These are phyloP conservation scores for Trichosporon sp. DNA, from an alignment of 1,284 basidiomycete species.

Conservation along the genomic window DNA sequence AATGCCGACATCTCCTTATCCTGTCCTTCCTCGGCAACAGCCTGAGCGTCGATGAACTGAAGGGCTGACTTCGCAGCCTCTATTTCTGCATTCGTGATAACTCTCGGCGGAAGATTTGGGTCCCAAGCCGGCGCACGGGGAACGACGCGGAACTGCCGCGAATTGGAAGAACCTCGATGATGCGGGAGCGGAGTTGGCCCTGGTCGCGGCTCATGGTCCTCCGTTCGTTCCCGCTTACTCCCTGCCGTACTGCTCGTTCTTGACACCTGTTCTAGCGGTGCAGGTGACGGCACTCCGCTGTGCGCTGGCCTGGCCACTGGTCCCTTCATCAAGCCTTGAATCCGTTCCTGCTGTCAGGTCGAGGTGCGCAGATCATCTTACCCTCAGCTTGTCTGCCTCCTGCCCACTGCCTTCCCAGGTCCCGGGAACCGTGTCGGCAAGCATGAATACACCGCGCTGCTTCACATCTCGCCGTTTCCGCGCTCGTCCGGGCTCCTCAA, in stretches of 20 bases:
- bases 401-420: slow-evolving; percentile 42
- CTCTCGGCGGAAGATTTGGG: slow-evolving; percentile 29
- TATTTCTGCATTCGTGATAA: slow-evolving; percentile 34
- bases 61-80: slow-evolving; percentile 22
- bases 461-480: slow-evolving; percentile 30
- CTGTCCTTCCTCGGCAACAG: slow-evolving; percentile 27
- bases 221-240: not conserved
- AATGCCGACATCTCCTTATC: slow-evolving; percentile 46
- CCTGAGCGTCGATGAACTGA: slow-evolving; percentile 44
- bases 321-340: slow-evolving; percentile 11
- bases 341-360: slow-evolving; percentile 14
- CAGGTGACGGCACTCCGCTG: not conserved
- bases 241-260: not conserved
- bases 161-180: not conserved
- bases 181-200: not conserved
- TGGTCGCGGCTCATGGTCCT: not conserved
- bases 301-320: not conserved
- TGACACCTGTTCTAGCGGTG: not conserved
- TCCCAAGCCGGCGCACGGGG: slow-evolving; percentile 24
- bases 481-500: slow-evolving; percentile 24
- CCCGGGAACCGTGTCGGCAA: slow-evolving; percentile 48
- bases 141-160: slow-evolving; percentile 35
- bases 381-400: slow-evolving; percentile 38
- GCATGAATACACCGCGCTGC: slow-evolving; percentile 41
- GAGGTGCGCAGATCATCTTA: not conserved